Percentiles rank a stretch among this genome's conserved stretches.
These are phyloP conservation scores for Yamadazyma phyllophila DNA, from an alignment of 805 yeast species.

Conservation along the genomic window DNA sequence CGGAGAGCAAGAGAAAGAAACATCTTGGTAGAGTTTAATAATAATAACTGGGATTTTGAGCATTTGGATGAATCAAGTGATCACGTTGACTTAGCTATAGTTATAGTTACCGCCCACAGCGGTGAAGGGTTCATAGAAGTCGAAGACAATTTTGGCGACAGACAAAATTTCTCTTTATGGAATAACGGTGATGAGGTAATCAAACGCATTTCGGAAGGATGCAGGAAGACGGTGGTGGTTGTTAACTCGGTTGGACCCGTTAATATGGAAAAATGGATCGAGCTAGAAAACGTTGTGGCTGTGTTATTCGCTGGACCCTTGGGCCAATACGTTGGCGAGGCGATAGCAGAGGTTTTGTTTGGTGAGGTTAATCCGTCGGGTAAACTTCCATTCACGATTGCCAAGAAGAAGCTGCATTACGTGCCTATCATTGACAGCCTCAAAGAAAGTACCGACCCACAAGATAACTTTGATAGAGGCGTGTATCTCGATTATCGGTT, in stretches of 20 bases:
- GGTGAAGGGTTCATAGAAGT: constrained; percentile 61
- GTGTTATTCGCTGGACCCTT: constrained; percentile 55
- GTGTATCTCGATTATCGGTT: constrained; percentile 54
- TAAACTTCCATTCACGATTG: constrained; percentile 60
- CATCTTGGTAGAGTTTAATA: constrained; percentile 43
- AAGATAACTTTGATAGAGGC: constrained; percentile 47
- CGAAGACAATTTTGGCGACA: constrained; percentile 59
- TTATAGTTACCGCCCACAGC: constrained; percentile 52
- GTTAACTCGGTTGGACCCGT: constrained; percentile 63
- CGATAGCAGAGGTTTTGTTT: constrained; percentile 55
- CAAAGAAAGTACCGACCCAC: constrained; percentile 30
- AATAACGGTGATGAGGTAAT: constrained; percentile 57
- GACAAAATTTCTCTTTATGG: constrained; percentile 54
- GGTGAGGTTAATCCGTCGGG: constrained; percentile 67
- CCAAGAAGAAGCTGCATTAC: constrained; percentile 47
- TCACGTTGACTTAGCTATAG: constrained; percentile 51
- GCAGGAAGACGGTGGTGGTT: constrained; percentile 56
- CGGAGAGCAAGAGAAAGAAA: constrained; percentile 45
- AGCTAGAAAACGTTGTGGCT: constrained; percentile 56
- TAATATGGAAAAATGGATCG: constrained; percentile 56
- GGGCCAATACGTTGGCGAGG: constrained; percentile 57
- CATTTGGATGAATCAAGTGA: constrained; percentile 45
- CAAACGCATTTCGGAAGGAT: constrained; percentile 44
- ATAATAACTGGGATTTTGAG: constrained; percentile 47
- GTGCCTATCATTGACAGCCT: constrained; percentile 43